A percentile compares a stretch with the other conserved stretches of the same genome.
Conservation (phyloP, 202 grass and related monocot species). For the Brachypodium distachyon region DNA sequence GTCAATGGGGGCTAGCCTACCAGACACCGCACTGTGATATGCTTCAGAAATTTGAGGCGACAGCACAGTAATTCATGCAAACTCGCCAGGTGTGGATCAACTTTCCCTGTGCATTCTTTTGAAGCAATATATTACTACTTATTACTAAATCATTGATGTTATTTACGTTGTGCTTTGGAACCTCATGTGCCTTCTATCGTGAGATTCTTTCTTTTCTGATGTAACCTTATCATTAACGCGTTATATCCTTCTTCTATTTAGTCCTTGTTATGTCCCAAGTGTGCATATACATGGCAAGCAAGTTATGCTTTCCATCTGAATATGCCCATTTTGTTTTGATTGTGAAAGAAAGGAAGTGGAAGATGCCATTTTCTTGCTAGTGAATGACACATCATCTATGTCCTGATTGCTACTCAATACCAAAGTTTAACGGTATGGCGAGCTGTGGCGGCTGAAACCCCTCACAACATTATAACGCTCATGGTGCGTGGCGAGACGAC, state of each 20-base stretch:
- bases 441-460: too few species aligned
- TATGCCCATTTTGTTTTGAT: neutral
- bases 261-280: neutral
- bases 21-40: slow-evolving; percentile 71
- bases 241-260: neutral
- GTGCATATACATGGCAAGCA: neutral
- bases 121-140: neutral
- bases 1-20: slow-evolving; percentile 66
- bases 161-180: neutral
- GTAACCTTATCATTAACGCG: neutral
- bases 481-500: too few species aligned
- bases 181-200: neutral
- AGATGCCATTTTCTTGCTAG: neutral
- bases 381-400: neutral
- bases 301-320: neutral
- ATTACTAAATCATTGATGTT: neutral
- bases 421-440: too few species aligned
- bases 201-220: neutral
- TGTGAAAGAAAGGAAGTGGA: neutral
- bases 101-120: slow-evolving; percentile 13
- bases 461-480: too few species aligned
- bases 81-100: slow-evolving; percentile 30
- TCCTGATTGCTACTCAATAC: neutral
- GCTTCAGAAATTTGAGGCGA: slow-evolving; percentile 63
- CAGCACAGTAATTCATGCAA: slow-evolving; percentile 28